Conservation (phyloP, 192 early-diverging fungal genomes). For the Pecoramyces ruminantium region DNA sequence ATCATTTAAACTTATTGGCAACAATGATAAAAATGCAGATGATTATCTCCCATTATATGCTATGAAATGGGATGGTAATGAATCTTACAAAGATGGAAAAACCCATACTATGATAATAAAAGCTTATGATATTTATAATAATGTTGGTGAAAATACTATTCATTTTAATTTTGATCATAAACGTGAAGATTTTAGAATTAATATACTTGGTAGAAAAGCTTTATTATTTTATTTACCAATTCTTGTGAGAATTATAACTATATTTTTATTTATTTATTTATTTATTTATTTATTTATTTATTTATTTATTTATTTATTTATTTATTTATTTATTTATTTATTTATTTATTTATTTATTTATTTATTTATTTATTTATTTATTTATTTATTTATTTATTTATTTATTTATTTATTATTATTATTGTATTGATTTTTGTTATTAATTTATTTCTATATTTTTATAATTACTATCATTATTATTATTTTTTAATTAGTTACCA, state of each 20-base stretch:
- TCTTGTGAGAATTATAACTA: neutral
- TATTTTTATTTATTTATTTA: no score
- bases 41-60: constrained; percentile 54
- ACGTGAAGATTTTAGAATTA: neutral
- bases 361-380: no score
- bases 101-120: constrained; percentile 43
- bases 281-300: no score
- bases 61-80: constrained; percentile 45
- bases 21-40: constrained; percentile 9
- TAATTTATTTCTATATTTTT: no score
- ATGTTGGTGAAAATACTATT: constrained; percentile 9
- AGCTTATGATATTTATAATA: constrained; percentile 36
- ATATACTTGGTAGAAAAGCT: neutral
- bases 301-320: no score
- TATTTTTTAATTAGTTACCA: neutral
- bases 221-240: neutral
- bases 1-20: constrained; percentile 1
- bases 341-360: no score
- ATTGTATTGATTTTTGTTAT: no score
- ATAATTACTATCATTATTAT: no score
- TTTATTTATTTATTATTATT: no score
- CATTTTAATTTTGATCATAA: neutral
- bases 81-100: constrained; percentile 40
- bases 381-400: no score
- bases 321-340: no score